phyloP scores from a whole-genome alignment of 495 filamentous ascomycete genomes.

The Lepraria neglecta region DNA sequence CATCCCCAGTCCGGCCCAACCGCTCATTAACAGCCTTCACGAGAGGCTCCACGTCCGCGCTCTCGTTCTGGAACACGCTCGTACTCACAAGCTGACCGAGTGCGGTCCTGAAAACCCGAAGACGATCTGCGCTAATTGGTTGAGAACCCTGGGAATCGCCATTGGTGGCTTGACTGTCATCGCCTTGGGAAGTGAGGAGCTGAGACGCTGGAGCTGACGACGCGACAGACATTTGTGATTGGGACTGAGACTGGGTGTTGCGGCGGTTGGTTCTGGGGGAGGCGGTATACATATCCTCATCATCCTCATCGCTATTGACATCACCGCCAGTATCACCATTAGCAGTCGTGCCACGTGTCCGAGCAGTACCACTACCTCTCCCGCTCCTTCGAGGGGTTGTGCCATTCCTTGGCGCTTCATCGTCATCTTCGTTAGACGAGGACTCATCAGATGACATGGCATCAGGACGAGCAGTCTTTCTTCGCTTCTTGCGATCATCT shows the following conservation, averaged over 20 bases:
- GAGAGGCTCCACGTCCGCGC: constrained; percentile 65
- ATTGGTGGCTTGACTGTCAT: constrained; percentile 40
- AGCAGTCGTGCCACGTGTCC: constrained; percentile 49
- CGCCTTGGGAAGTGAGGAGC: constrained; percentile 52
- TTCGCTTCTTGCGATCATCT: constrained; percentile 71
- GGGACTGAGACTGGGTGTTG: constrained; percentile 49
- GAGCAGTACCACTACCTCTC: constrained; percentile 30
- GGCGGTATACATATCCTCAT: constrained; percentile 51
- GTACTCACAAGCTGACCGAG: constrained; percentile 76
- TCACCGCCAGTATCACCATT: constrained; percentile 42
- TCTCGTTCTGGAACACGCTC: constrained; percentile 67
- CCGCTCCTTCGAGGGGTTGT: constrained; percentile 33
- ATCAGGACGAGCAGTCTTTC: constrained; percentile 42
- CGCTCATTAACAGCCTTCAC: constrained; percentile 73
- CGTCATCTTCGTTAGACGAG: constrained; percentile 41
- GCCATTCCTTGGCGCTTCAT: constrained; percentile 34
- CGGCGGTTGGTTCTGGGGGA: constrained; percentile 44
- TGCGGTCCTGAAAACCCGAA: constrained; percentile 67
- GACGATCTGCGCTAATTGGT: constrained; percentile 55
- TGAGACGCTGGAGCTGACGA: constrained; percentile 65
- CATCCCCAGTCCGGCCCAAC: constrained; percentile 42
- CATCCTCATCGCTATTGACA: constrained; percentile 38
- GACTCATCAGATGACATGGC: constrained; percentile 31
- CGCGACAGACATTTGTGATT: constrained; percentile 50
- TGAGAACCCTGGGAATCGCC: constrained; percentile 21